Evolutionary conservation across 345 rosid species (phyloP).

Genomic region (Murraya koenigii): DNA sequence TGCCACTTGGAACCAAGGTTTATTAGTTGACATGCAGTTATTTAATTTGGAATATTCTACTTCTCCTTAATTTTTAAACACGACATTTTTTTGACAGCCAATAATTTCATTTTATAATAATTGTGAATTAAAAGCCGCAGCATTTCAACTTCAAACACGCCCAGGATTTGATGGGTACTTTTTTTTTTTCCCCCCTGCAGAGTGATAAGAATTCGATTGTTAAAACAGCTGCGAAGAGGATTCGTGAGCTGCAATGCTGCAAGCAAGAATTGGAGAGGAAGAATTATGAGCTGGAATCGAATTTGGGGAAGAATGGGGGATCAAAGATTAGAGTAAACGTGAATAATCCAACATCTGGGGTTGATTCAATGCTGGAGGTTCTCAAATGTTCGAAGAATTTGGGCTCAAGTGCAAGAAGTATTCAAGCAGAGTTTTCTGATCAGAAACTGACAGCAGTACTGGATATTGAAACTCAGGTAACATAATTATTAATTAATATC

Average conservation of each 20-base stretch:
- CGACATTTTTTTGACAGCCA: too few relatives aligned
- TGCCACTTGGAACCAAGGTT: constrained; percentile 74
- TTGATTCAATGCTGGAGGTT: constrained; percentile 56
- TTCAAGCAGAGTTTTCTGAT: constrained; percentile 38
- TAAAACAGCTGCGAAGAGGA: constrained; percentile 32
- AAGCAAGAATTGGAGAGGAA: constrained; percentile 44
- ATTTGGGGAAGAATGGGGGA: constrained; percentile 17
- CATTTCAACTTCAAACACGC: too few relatives aligned
- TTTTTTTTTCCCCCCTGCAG: constrained; percentile 24
- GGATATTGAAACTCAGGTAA: constrained; percentile 45
- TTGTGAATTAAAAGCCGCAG: too few relatives aligned
- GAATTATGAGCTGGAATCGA: constrained; percentile 28
- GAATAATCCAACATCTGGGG: constrained; percentile 46
- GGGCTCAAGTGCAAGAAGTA: constrained; percentile 31
- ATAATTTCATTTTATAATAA: too few relatives aligned
- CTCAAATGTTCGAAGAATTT: constrained; percentile 44
- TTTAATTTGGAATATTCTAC: background rate
- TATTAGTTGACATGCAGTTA: background rate
- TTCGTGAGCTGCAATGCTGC: constrained; percentile 37
- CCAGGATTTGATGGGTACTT: background rate
- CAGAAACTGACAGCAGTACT: constrained; percentile 36
- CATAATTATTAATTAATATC: background rate
- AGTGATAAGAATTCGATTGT: constrained; percentile 58
- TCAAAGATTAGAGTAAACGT: constrained; percentile 40
- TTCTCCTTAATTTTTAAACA: too few relatives aligned